phyloP scores from a whole-genome alignment of 2,329 filamentous ascomycete genomes.

The Colletotrichum coccodes region DNA sequence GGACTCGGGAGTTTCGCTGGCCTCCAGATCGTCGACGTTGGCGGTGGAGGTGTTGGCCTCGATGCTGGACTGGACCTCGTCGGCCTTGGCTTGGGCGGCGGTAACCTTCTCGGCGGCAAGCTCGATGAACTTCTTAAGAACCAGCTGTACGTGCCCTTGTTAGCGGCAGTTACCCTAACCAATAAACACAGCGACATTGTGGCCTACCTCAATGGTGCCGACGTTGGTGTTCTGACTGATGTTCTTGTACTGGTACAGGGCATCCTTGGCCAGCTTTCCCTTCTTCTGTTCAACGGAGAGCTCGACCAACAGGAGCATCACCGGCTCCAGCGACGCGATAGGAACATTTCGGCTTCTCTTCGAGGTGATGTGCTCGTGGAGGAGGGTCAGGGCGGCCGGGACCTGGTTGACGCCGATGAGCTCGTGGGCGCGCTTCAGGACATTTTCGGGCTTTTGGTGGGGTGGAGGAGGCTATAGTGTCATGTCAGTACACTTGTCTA shows the following conservation, averaged over 20 bases:
- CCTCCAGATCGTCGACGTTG: conserved; percentile 94
- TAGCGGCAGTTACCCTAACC: conserved; percentile 9
- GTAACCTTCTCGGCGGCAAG: conserved; percentile 96
- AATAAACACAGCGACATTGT: not conserved
- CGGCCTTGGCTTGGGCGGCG: conserved; percentile 93
- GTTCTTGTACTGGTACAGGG: conserved; percentile 99
- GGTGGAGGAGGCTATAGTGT: conserved; percentile 84
- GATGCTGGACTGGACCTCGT: conserved; percentile 89
- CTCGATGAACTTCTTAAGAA: conserved; percentile 98
- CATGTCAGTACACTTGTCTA: conserved; percentile 33
- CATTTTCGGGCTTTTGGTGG: conserved; percentile 98
- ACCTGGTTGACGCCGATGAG: conserved; percentile 97
- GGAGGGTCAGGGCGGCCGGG: conserved; percentile 89
- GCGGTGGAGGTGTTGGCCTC: conserved; percentile 78
- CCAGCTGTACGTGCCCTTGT: conserved; percentile 64
- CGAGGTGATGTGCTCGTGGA: conserved; percentile 99
- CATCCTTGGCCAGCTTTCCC: conserved; percentile 98
- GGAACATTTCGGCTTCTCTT: conserved; percentile 98
- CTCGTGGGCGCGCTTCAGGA: conserved; percentile 97
- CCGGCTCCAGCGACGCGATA: conserved; percentile 94
- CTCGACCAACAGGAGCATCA: conserved; percentile 98
- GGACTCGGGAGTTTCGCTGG: conserved; percentile 96
- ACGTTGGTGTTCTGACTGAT: conserved; percentile 99
- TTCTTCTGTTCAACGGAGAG: conserved; percentile 97
- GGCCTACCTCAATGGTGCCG: conserved; percentile 87